Conservation (phyloP, 1,284 basidiomycete species). For the Naganishia cerealis region DNA sequence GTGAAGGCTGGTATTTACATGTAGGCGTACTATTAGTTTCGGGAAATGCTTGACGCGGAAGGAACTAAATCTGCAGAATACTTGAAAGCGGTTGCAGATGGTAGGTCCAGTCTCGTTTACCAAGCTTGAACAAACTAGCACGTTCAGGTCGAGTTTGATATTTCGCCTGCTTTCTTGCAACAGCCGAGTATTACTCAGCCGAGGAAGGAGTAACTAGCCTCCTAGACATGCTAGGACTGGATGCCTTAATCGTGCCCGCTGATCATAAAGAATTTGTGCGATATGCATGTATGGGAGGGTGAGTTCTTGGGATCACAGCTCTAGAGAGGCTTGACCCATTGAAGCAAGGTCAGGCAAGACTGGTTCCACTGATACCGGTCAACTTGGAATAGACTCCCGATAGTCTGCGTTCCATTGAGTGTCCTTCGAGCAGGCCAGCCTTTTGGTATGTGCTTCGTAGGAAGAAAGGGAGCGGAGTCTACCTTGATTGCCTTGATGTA, state of each 20-base stretch:
- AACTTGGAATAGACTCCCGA: neutral
- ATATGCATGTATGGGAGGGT: constrained; percentile 9
- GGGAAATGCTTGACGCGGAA: too few species aligned
- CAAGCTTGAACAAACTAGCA: neutral
- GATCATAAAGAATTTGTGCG: neutral
- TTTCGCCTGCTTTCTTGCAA: neutral
- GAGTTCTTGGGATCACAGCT: neutral
- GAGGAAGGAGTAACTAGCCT: neutral
- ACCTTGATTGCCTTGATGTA: constrained; percentile 7
- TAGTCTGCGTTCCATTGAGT: constrained; percentile 1
- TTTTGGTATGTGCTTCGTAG: constrained; percentile 2
- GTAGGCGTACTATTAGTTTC: too few species aligned
- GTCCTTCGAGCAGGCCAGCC: neutral
- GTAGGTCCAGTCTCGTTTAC: neutral
- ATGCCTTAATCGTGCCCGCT: constrained; percentile 5
- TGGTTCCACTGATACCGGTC: neutral
- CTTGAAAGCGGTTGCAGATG: neutral
- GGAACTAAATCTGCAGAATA: neutral
- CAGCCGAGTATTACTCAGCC: neutral
- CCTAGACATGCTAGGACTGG: neutral
- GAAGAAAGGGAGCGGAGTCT: neutral
- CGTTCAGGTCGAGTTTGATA: too few species aligned
- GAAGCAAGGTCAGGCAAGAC: neutral
- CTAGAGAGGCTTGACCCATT: neutral
- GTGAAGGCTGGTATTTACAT: too few species aligned